phyloP scores from a whole-genome alignment of 495 filamentous ascomycete genomes.

The Saxophila tyrrhenica region DNA sequence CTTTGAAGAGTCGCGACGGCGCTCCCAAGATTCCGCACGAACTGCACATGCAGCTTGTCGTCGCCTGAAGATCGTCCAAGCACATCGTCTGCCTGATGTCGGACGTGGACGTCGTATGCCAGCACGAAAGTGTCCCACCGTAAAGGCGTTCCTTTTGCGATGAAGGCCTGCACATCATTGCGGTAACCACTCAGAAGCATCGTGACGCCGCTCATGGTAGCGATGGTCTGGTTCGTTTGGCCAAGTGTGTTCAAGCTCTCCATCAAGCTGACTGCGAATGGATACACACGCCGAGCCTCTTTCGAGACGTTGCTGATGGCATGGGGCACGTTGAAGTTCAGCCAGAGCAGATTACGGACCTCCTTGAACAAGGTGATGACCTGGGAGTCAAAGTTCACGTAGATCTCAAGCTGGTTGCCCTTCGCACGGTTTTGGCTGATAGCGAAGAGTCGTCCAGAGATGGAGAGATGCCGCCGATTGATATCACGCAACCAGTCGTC shows the following conservation, averaged over 20 bases:
- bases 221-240: conserved; percentile 73
- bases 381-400: conserved; percentile 92
- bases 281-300: conserved; percentile 93
- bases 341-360: conserved; percentile 90
- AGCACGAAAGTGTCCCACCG: conserved; percentile 97
- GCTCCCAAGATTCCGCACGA: conserved; percentile 81
- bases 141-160: conserved; percentile 74
- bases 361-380: conserved; percentile 98
- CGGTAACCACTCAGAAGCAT: conserved; percentile 82
- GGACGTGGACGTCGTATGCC: conserved; percentile 82
- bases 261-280: conserved; percentile 95
- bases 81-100: conserved; percentile 42
- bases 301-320: conserved; percentile 89
- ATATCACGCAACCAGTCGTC: conserved; percentile 92
- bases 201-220: conserved; percentile 70
- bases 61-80: conserved; percentile 36
- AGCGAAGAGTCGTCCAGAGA: conserved; percentile 81
- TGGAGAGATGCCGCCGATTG: conserved; percentile 71
- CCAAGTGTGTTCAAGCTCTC: conserved; percentile 84
- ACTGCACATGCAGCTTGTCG: conserved; percentile 91
- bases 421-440: conserved; percentile 77
- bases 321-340: conserved; percentile 85
- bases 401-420: conserved; percentile 73
- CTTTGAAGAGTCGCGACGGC: conserved; percentile 74
- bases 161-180: conserved; percentile 69